Conservation (phyloP, 2,329 filamentous ascomycete species). For the Talaromyces atroroseus region DNA sequence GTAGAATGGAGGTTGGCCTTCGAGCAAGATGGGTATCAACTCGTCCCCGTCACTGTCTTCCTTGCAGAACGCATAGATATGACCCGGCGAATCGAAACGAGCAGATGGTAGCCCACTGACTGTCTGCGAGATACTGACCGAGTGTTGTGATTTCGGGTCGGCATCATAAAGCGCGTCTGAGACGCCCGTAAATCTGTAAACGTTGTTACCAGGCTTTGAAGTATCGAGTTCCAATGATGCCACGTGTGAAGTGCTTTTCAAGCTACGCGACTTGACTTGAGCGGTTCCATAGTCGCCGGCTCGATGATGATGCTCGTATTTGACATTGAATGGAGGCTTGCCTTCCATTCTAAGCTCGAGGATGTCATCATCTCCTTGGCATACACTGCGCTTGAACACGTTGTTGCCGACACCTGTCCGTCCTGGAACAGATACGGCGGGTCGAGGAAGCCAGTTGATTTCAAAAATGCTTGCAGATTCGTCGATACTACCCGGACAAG, state of each 20-base stretch:
- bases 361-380: slow-evolving; percentile 88
- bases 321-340: slow-evolving; percentile 73
- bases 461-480: slow-evolving; percentile 67
- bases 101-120: slow-evolving; percentile 81
- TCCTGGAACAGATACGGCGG: slow-evolving; percentile 56
- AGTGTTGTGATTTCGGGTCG: slow-evolving; percentile 58
- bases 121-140: slow-evolving; percentile 69
- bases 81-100: slow-evolving; percentile 75
- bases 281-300: slow-evolving; percentile 62
- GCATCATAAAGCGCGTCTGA: slow-evolving; percentile 81
- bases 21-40: slow-evolving; percentile 77
- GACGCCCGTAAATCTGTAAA: slow-evolving; percentile 77
- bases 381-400: slow-evolving; percentile 74
- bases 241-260: slow-evolving; percentile 71
- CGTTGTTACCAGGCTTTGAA: slow-evolving; percentile 71
- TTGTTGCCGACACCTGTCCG: slow-evolving; percentile 42
- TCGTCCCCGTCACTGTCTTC: slow-evolving; percentile 77
- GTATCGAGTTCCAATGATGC: slow-evolving; percentile 84
- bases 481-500: slow-evolving; percentile 78
- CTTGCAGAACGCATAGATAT: slow-evolving; percentile 93
- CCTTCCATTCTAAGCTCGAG: slow-evolving; percentile 77
- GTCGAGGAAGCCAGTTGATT: slow-evolving; percentile 79
- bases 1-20: slow-evolving; percentile 79
- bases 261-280: slow-evolving; percentile 61
- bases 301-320: slow-evolving; percentile 68